Evolutionary conservation across 805 yeast genomes (phyloP).

Genomic region (Candida odintsovae): DNA sequence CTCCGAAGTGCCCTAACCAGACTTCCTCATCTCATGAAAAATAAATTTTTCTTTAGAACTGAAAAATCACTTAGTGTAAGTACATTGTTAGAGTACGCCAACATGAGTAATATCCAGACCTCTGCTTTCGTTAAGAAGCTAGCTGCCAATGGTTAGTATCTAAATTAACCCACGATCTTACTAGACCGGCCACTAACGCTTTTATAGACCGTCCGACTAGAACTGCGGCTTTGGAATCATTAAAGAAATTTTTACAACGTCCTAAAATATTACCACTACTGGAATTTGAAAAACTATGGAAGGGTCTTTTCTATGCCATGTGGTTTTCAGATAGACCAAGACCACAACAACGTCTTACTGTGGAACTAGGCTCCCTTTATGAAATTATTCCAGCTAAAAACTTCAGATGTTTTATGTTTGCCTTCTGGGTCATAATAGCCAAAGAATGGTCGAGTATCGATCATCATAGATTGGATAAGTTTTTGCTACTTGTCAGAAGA

Average conservation of each 20-base stretch:
- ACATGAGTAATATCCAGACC: conserved; percentile 22
- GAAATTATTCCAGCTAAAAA: conserved; percentile 36
- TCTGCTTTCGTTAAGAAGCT: conserved; percentile 66
- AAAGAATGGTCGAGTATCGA: conserved; percentile 85
- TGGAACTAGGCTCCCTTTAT: conserved; percentile 56
- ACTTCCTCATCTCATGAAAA: not conserved
- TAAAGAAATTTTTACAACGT: conserved; percentile 50
- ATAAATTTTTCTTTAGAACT: not conserved
- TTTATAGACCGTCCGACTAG: conserved; percentile 56
- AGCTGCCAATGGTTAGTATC: conserved; percentile 61
- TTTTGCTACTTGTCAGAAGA: conserved; percentile 72
- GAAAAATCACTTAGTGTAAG: not conserved
- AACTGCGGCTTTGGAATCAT: conserved; percentile 62
- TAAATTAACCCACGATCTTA: too few relatives aligned
- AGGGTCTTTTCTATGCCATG: conserved; percentile 91
- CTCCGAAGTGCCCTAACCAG: not conserved
- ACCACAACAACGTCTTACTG: conserved; percentile 84
- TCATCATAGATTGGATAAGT: conserved; percentile 82
- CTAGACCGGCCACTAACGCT: conserved; percentile 5
- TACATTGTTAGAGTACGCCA: not conserved
- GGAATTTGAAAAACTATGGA: conserved; percentile 78
- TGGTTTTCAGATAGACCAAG: conserved; percentile 95
- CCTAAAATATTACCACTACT: conserved; percentile 32
- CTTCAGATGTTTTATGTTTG: conserved; percentile 49
- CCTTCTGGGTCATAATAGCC: conserved; percentile 76